These are phyloP conservation scores for Trapa bicornis DNA, from an alignment of 345 rosid species.

Conservation along the genomic window DNA sequence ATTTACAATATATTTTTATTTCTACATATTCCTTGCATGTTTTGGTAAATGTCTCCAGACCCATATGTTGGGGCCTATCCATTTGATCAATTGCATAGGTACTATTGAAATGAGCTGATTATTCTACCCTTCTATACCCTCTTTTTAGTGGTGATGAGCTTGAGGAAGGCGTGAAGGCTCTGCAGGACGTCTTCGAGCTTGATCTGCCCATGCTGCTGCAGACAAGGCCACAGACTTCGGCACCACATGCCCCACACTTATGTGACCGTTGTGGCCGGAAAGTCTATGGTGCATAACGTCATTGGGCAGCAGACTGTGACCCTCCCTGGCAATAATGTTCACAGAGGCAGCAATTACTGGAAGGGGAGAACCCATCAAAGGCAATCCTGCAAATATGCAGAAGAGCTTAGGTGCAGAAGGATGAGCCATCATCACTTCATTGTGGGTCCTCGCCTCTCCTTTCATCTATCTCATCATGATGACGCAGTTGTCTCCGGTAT, in stretches of 20 bases:
- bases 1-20: background rate
- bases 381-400: no score
- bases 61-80: background rate
- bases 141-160: constrained; percentile 60
- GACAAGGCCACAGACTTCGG: constrained; percentile 26
- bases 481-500: no score
- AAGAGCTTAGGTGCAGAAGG: no score
- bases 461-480: no score
- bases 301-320: no score
- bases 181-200: constrained; percentile 58
- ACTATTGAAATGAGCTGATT: background rate
- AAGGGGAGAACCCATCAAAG: background rate
- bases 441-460: no score
- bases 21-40: background rate
- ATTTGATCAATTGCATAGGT: background rate
- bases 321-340: background rate
- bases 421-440: no score
- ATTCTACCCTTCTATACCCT: background rate
- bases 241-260: constrained; percentile 23
- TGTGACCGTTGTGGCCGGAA: constrained; percentile 78
- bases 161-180: constrained; percentile 50
- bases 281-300: background rate
- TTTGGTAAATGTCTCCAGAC: background rate
- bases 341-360: background rate
- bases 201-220: constrained; percentile 54